Evolutionary conservation across 441 rosid genomes (phyloP).

Genomic region (Adansonia madagascariensis): DNA sequence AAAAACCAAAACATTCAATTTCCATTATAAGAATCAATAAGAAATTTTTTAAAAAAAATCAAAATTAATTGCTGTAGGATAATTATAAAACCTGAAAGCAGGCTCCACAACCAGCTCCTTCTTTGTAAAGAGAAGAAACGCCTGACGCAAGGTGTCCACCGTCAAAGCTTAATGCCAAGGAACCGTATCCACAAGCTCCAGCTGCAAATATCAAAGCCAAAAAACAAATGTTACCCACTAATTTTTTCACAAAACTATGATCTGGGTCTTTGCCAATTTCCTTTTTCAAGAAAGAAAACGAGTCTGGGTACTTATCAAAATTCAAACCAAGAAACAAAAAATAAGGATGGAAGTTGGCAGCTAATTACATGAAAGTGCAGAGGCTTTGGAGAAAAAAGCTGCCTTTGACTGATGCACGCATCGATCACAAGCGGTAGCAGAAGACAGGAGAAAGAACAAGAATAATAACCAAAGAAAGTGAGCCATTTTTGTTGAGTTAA

Average conservation of each 20-base stretch:
- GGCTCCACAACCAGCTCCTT: slow-evolving; percentile 81
- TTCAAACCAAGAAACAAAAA: neutral
- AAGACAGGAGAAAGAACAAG: slow-evolving; percentile 46
- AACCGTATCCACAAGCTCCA: slow-evolving; percentile 88
- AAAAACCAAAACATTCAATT: too few relatives aligned
- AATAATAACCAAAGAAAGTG: slow-evolving; percentile 32
- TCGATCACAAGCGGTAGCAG: slow-evolving; percentile 71
- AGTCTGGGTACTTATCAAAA: slow-evolving; percentile 25
- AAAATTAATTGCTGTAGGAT: neutral
- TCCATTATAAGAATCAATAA: too few relatives aligned
- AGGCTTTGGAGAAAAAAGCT: slow-evolving; percentile 63
- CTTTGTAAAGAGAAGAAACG: slow-evolving; percentile 66
- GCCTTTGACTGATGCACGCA: slow-evolving; percentile 73
- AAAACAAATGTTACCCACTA: slow-evolving; percentile 33
- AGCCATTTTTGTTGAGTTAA: slow-evolving; percentile 36
- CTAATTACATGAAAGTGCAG: slow-evolving; percentile 63
- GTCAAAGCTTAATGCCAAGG: slow-evolving; percentile 59
- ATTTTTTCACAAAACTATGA: slow-evolving; percentile 27
- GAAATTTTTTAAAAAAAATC: neutral
- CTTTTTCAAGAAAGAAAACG: neutral
- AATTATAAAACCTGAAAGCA: neutral
- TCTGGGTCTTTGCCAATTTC: slow-evolving; percentile 32
- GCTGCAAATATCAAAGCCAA: slow-evolving; percentile 46
- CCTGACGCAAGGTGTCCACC: slow-evolving; percentile 72
- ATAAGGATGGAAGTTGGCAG: neutral